These are phyloP conservation scores for Zasmidium cellare DNA, from an alignment of 2,329 filamentous ascomycete genomes.

Conservation along the genomic window DNA sequence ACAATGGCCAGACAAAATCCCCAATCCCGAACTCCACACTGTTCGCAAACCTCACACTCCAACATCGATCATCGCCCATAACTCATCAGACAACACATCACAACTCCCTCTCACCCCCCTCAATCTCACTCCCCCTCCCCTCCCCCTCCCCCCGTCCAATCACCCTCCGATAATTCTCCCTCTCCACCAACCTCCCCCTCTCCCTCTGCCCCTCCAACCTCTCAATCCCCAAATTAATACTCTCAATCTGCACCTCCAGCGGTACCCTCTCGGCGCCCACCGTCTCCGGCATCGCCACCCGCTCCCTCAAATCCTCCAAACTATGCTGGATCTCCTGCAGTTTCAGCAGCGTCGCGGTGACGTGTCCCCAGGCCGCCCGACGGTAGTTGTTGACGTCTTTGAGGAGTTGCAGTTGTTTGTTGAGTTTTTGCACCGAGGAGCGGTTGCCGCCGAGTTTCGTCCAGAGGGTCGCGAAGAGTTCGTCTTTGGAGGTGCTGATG, in stretches of 20 bases:
- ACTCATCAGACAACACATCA: conserved; percentile 1
- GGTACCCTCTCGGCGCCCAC: conserved; percentile 59
- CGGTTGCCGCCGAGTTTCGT: conserved; percentile 71
- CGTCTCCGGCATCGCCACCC: conserved; percentile 67
- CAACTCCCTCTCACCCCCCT: neutral
- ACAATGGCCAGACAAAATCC: too few relatives aligned
- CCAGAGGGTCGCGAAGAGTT: conserved; percentile 71
- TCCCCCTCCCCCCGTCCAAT: conserved; percentile 21
- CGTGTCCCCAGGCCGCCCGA: conserved; percentile 64
- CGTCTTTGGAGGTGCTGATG: conserved; percentile 60
- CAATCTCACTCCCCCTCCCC: conserved; percentile 10
- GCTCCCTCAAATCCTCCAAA: conserved; percentile 69
- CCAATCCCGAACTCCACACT: too few relatives aligned
- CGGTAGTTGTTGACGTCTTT: conserved; percentile 66
- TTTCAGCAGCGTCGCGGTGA: conserved; percentile 69
- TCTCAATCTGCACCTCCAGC: conserved; percentile 72
- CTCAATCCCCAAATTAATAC: conserved; percentile 71
- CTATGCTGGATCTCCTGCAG: conserved; percentile 71
- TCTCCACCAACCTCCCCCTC: conserved; percentile 39
- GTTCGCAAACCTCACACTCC: too few relatives aligned
- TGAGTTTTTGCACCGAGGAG: conserved; percentile 59
- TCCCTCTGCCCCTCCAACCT: conserved; percentile 66
- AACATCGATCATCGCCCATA: too few relatives aligned
- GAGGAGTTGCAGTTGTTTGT: conserved; percentile 65
- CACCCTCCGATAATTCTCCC: conserved; percentile 28